Evolutionary conservation across 2,329 filamentous ascomycete genomes (phyloP).

Genomic region (Phaeophleospora eucalypticola): DNA sequence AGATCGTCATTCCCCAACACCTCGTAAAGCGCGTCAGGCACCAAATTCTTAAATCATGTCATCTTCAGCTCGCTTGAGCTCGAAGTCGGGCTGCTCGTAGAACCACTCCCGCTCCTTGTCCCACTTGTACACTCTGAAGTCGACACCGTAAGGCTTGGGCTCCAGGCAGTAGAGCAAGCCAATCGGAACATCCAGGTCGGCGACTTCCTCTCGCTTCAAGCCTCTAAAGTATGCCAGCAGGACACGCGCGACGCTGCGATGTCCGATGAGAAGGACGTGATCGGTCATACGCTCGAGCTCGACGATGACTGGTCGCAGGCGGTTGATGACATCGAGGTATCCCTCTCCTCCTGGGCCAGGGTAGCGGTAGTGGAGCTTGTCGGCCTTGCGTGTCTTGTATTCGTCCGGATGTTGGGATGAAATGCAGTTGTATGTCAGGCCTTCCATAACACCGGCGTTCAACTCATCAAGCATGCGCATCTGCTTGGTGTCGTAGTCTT

Average conservation of each 20-base stretch:
- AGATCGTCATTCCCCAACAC: not conserved
- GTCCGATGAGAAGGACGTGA: constrained; percentile 86
- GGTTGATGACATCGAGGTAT: constrained; percentile 95
- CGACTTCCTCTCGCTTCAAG: constrained; percentile 82
- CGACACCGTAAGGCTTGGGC: constrained; percentile 95
- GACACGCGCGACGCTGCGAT: constrained; percentile 87
- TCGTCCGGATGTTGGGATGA: constrained; percentile 73
- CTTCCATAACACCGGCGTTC: constrained; percentile 88
- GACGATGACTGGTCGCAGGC: constrained; percentile 88
- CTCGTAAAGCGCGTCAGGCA: not conserved
- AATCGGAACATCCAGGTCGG: constrained; percentile 87
- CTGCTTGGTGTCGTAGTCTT: constrained; percentile 93
- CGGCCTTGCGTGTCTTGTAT: constrained; percentile 69
- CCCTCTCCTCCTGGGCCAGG: constrained; percentile 93
- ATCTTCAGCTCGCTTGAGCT: constrained; percentile 57
- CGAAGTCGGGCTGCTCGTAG: constrained; percentile 78
- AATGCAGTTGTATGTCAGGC: constrained; percentile 91
- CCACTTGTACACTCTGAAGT: constrained; percentile 93
- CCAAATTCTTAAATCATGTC: constrained; percentile 29
- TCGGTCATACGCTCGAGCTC: constrained; percentile 97
- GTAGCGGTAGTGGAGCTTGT: constrained; percentile 96
- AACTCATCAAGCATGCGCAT: constrained; percentile 72
- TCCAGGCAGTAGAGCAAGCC: constrained; percentile 94
- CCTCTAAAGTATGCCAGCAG: constrained; percentile 96
- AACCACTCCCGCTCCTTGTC: constrained; percentile 76